A percentile compares a stretch with the other conserved stretches of the same genome.
These are phyloP conservation scores for Chrysophaeum taylorii DNA, from an alignment of 352 stramenopile genomes.

Conservation along the genomic window DNA sequence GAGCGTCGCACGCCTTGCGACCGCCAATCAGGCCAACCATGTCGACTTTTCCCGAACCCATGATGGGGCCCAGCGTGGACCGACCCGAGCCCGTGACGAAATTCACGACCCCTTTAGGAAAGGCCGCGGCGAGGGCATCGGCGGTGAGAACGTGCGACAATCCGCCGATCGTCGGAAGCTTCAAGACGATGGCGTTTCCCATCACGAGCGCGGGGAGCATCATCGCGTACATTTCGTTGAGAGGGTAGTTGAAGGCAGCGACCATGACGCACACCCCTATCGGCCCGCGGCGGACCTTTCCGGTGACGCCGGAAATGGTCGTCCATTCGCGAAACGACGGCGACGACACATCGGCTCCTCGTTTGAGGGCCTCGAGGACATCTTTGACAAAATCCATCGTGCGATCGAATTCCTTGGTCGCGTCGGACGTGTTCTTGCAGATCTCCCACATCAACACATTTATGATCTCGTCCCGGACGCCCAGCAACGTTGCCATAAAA, in stretches of 20 bases:
- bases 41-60: conserved; percentile 52
- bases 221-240: conserved; percentile 56
- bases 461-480: conserved; percentile 43
- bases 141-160: conserved; percentile 49
- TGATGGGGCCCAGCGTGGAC: conserved; percentile 44
- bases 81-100: conserved; percentile 47
- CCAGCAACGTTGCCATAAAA: conserved; percentile 37
- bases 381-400: conserved; percentile 48
- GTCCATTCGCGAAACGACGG: conserved; percentile 23
- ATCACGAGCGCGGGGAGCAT: conserved; percentile 54
- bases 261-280: conserved; percentile 50
- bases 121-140: conserved; percentile 41
- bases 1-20: conserved; percentile 40
- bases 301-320: conserved; percentile 31
- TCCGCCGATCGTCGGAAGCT: conserved; percentile 50
- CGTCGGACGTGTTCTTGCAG: conserved; percentile 49
- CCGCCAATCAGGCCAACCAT: conserved; percentile 53
- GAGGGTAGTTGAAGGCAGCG: conserved; percentile 60
- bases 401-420: conserved; percentile 53
- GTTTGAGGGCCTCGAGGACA: conserved; percentile 7
- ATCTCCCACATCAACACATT: conserved; percentile 59
- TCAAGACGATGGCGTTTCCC: conserved; percentile 54
- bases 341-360: background rate
- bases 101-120: conserved; percentile 45
- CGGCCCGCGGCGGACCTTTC: conserved; percentile 38